Evolutionary conservation across 2,329 filamentous ascomycete genomes (phyloP).

Genomic region (Didymella segeticola): DNA sequence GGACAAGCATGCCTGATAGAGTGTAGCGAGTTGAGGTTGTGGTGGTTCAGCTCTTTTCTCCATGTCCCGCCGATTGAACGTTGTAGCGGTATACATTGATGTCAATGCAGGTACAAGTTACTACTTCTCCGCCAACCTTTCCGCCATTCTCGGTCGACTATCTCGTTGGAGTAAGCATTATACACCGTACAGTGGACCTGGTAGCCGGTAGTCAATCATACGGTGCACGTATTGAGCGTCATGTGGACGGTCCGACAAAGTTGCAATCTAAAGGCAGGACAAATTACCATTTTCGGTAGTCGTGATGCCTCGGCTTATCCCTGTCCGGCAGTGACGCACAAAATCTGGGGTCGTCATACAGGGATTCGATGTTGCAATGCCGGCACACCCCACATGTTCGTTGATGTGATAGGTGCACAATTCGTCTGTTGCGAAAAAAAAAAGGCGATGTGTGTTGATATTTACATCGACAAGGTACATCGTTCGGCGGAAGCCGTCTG

Average conservation of each 20-base stretch:
- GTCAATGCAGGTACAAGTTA: not conserved
- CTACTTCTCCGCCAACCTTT: slow-evolving; percentile 7
- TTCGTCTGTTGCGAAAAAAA: not conserved
- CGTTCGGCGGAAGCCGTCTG: too few relatives aligned
- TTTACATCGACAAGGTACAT: too few relatives aligned
- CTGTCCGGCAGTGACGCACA: not conserved
- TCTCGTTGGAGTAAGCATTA: not conserved
- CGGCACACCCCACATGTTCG: not conserved
- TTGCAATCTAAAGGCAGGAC: slow-evolving; percentile 9
- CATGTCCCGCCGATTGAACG: not conserved
- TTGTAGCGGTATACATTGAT: not conserved
- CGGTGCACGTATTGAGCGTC: not conserved
- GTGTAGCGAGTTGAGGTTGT: not conserved
- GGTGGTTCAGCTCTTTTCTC: not conserved
- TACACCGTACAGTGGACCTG: slow-evolving; percentile 1
- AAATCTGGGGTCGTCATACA: slow-evolving; percentile 22
- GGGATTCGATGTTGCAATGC: slow-evolving; percentile 23
- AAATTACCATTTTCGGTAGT: slow-evolving; percentile 1
- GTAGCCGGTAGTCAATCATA: slow-evolving; percentile 2
- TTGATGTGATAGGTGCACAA: not conserved
- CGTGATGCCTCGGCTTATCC: slow-evolving; percentile 2
- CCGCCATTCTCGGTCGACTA: not conserved
- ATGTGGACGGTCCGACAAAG: not conserved
- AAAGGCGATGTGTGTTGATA: too few relatives aligned
- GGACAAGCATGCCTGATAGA: not conserved